A percentile compares a stretch with the other conserved stretches of the same genome.
phyloP scores from a whole-genome alignment of 345 rosid species.

The Hibiscus syriacus region DNA sequence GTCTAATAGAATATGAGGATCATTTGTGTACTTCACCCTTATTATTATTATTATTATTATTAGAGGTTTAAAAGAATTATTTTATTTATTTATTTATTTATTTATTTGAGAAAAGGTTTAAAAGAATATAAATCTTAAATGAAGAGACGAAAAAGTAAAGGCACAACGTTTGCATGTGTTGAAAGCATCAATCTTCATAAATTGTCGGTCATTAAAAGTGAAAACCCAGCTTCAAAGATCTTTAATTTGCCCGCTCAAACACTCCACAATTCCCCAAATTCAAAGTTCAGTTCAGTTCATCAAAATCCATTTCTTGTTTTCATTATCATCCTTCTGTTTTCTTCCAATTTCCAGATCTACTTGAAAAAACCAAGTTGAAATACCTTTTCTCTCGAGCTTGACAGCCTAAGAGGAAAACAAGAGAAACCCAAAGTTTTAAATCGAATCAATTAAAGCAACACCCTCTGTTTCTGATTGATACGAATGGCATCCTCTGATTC shows the following conservation, averaged over 20 bases:
- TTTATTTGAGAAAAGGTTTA: too few relatives aligned
- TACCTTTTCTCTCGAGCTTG: not conserved
- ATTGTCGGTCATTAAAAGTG: not conserved
- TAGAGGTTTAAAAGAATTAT: too few relatives aligned
- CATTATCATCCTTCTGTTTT: not conserved
- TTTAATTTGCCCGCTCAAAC: conserved; percentile 7
- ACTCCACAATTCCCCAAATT: not conserved
- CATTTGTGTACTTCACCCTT: too few relatives aligned
- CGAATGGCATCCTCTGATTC: conserved; percentile 58
- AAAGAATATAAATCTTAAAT: not conserved
- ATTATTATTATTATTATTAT: too few relatives aligned
- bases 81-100: too few relatives aligned
- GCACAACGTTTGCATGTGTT: not conserved
- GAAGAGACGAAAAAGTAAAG: not conserved
- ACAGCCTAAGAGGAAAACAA: not conserved
- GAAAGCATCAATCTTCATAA: not conserved
- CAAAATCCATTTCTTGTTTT: not conserved
- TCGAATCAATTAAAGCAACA: not conserved
- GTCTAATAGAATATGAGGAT: too few relatives aligned
- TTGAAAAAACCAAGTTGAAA: not conserved
- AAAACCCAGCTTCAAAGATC: not conserved
- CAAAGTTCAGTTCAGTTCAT: not conserved
- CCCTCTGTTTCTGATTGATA: not conserved
- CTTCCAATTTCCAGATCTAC: not conserved
- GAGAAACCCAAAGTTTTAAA: not conserved